These are phyloP conservation scores for Fusarium pseudocircinatum DNA, from an alignment of 2,329 filamentous ascomycete species.

Conservation along the genomic window DNA sequence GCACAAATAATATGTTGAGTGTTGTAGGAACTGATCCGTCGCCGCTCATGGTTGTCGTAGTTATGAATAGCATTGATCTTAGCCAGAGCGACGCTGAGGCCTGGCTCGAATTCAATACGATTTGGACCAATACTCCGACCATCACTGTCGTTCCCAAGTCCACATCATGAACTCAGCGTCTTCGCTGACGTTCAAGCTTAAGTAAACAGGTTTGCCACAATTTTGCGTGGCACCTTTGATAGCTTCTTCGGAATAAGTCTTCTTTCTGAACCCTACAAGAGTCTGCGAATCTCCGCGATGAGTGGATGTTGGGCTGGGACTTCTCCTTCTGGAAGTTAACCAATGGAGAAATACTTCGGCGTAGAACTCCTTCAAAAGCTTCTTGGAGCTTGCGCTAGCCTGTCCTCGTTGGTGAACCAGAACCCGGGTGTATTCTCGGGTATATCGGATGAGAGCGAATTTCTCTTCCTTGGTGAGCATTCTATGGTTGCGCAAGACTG, in stretches of 20 bases:
- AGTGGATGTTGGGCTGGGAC: background rate
- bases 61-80: too few relatives aligned
- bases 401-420: background rate
- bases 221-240: background rate
- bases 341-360: background rate
- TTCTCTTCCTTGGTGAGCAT: background rate
- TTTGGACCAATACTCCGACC: background rate
- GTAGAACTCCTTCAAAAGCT: background rate
- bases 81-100: background rate
- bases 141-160: background rate
- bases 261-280: background rate
- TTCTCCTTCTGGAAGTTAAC: background rate
- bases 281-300: background rate
- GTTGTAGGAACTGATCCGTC: too few relatives aligned
- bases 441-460: background rate
- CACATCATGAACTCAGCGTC: background rate
- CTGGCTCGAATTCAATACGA: background rate
- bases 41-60: too few relatives aligned
- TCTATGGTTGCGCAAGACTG: background rate
- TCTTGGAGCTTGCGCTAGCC: background rate
- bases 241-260: background rate
- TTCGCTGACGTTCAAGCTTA: background rate
- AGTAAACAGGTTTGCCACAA: background rate
- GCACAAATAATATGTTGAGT: too few relatives aligned
- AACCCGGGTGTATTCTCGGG: background rate